Conservation (phyloP, 78 protist genomes). For the Bodo saltans region DNA sequence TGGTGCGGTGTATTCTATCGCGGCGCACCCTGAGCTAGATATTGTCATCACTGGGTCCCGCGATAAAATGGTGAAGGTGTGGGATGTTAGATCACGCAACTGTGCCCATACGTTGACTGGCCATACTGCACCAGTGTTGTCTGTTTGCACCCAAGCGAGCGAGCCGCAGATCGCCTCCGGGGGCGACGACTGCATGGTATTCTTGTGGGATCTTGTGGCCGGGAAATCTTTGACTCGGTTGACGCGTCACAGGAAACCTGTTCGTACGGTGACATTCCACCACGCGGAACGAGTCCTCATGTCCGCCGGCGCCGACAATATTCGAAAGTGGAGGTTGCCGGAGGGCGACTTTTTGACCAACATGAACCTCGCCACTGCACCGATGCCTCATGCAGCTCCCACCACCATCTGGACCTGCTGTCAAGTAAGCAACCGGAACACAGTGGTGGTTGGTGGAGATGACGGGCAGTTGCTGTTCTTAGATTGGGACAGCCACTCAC, state of each 20-base stretch:
- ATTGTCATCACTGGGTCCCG: conserved; percentile 93
- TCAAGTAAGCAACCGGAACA: conserved; percentile 78
- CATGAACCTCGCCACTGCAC: conserved; percentile 23
- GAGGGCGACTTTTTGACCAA: conserved; percentile 87
- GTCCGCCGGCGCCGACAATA: conserved; percentile 84
- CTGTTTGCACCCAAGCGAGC: conserved; percentile 65
- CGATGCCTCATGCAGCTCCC: background rate
- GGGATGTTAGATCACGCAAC: conserved; percentile 92
- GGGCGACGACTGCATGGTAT: conserved; percentile 74
- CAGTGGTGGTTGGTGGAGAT: conserved; percentile 78
- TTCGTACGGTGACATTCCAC: conserved; percentile 76
- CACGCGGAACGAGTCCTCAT: conserved; percentile 86
- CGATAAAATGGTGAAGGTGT: conserved; percentile 77
- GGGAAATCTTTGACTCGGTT: conserved; percentile 57
- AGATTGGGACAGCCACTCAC: conserved; percentile 92
- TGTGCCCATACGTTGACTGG: conserved; percentile 67
- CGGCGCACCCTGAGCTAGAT: conserved; percentile 94
- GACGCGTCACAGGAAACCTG: conserved; percentile 95
- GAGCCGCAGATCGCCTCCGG: conserved; percentile 59
- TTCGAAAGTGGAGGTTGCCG: conserved; percentile 93
- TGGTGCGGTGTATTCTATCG: conserved; percentile 77
- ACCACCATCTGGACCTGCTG: conserved; percentile 43
- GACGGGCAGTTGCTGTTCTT: conserved; percentile 84
- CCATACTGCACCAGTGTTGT: conserved; percentile 65
- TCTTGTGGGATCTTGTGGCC: conserved; percentile 92